Conservation (phyloP, 1,284 basidiomycete species). For the Ganoderma lucidum region DNA sequence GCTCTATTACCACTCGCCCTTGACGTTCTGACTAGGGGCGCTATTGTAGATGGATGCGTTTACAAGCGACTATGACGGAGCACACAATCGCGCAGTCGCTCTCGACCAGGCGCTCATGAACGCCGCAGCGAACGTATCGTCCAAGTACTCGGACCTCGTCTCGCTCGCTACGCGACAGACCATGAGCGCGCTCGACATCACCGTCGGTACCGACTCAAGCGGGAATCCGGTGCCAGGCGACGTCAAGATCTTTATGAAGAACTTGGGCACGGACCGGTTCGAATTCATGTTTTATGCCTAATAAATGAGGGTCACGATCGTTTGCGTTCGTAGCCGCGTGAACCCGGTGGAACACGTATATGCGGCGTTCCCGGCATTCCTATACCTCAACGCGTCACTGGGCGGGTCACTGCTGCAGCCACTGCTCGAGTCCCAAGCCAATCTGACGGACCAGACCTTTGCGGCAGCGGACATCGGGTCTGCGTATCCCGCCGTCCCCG, state of each 20-base stretch:
- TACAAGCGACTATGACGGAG: slow-evolving; percentile 36
- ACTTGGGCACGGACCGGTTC: slow-evolving; percentile 26
- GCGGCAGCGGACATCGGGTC: slow-evolving; percentile 52
- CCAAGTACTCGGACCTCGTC: slow-evolving; percentile 49
- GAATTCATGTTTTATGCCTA: background rate
- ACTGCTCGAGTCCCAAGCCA: slow-evolving; percentile 51
- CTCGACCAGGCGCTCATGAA: slow-evolving; percentile 38
- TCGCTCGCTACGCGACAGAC: slow-evolving; percentile 51
- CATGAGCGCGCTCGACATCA: slow-evolving; percentile 49
- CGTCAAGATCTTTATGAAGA: slow-evolving; percentile 56
- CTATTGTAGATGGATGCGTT: slow-evolving; percentile 37
- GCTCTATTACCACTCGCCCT: background rate
- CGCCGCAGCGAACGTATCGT: slow-evolving; percentile 33
- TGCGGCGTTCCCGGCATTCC: slow-evolving; percentile 53
- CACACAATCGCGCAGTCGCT: slow-evolving; percentile 30
- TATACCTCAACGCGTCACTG: slow-evolving; percentile 55
- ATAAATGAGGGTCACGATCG: no score
- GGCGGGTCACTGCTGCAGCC: slow-evolving; percentile 53
- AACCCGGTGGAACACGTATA: slow-evolving; percentile 60
- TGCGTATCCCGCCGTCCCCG: background rate
- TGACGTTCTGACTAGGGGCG: background rate
- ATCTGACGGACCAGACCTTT: slow-evolving; percentile 39
- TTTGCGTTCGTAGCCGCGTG: slow-evolving; percentile 28
- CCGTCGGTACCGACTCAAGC: slow-evolving; percentile 39
- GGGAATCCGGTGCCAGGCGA: slow-evolving; percentile 48